These are phyloP conservation scores for Taiozyma sp. DNA, from an alignment of 1,139 yeast species.

Conservation along the genomic window DNA sequence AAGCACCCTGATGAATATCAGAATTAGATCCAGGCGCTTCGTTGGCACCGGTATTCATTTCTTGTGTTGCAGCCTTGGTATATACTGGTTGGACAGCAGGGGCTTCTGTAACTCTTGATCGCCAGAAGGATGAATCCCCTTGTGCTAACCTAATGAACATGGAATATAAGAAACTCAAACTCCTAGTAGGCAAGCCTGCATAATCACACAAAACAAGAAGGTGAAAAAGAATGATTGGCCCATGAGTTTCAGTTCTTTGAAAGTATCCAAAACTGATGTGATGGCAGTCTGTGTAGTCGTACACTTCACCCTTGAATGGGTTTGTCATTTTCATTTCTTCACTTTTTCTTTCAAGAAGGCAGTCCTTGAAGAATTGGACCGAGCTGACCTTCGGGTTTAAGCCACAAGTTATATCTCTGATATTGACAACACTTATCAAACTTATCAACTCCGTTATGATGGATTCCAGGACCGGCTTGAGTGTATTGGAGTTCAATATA, in stretches of 20 bases:
- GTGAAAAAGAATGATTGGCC: background rate
- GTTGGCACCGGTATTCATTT: background rate
- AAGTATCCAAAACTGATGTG: background rate
- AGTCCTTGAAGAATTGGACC: background rate
- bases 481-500: background rate
- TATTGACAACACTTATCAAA: background rate
- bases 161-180: background rate
- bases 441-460: conserved; percentile 5
- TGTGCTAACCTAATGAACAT: background rate
- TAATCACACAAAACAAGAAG: background rate
- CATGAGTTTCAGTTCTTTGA: background rate
- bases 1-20: background rate
- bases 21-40: background rate
- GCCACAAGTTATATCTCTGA: background rate
- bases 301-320: background rate
- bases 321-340: background rate
- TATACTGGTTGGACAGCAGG: background rate
- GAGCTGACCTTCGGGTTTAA: background rate
- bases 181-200: background rate
- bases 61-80: background rate
- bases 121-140: background rate
- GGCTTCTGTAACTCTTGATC: background rate
- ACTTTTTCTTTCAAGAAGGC: background rate
- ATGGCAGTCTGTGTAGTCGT: background rate
- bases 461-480: conserved; percentile 4